Evolutionary conservation across 2,329 filamentous ascomycete genomes (phyloP).

Genomic region (Boeremia exigua): DNA sequence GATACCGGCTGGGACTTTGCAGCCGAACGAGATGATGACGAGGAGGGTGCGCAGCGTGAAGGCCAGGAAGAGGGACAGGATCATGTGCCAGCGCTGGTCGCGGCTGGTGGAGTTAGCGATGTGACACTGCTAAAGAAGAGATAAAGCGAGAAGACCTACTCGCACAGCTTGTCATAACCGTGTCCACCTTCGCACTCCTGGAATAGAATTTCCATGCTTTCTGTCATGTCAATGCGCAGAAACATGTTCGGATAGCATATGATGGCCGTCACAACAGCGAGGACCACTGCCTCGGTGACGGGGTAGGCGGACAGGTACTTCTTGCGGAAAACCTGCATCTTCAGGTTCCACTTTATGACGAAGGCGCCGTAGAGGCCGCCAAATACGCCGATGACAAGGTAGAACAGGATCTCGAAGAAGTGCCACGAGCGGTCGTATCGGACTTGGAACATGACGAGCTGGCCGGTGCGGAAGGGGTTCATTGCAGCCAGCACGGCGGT

Average conservation of each 20-base stretch:
- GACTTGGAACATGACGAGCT: constrained; percentile 99
- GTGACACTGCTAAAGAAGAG: neutral
- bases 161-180: constrained; percentile 89
- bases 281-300: constrained; percentile 81
- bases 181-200: constrained; percentile 88
- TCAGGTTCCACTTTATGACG: constrained; percentile 97
- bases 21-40: constrained; percentile 95
- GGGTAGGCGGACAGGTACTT: constrained; percentile 86
- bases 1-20: constrained; percentile 96
- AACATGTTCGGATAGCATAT: constrained; percentile 98
- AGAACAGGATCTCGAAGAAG: constrained; percentile 95
- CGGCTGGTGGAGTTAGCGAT: constrained; percentile 44
- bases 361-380: constrained; percentile 95
- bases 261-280: constrained; percentile 83
- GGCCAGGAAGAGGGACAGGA: constrained; percentile 77
- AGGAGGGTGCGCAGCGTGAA: constrained; percentile 81
- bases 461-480: constrained; percentile 96
- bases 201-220: constrained; percentile 98
- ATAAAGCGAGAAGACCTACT: constrained; percentile 54
- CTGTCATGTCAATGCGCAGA: constrained; percentile 95
- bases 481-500: constrained; percentile 90
- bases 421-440: constrained; percentile 96
- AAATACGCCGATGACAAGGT: constrained; percentile 88
- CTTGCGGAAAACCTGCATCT: constrained; percentile 90
- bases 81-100: constrained; percentile 76